Evolutionary conservation across 306 rosid genomes (phyloP).

Genomic region (Vigna trinervia): DNA sequence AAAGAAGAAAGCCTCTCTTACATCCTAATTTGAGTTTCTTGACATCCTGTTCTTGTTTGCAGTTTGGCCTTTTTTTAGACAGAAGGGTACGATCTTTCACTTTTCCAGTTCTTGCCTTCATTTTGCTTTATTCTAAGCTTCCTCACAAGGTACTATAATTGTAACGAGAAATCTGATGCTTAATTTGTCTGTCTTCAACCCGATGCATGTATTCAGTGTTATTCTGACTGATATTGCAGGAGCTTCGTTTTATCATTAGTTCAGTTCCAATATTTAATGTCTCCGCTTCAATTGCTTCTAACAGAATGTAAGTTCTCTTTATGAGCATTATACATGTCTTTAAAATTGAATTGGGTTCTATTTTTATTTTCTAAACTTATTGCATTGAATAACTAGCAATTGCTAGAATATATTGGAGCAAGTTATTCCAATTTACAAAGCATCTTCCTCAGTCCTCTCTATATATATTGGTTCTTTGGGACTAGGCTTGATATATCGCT

Average conservation of each 20-base stretch:
- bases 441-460: too few relatives aligned
- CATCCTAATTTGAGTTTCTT: conserved; percentile 33
- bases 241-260: conserved; percentile 88
- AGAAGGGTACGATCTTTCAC: conserved; percentile 66
- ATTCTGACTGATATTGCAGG: conserved; percentile 66
- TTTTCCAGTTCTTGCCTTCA: conserved; percentile 79
- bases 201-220: conserved; percentile 14
- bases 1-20: conserved; percentile 12
- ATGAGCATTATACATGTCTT: conserved; percentile 5
- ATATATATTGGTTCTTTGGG: too few relatives aligned
- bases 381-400: background rate
- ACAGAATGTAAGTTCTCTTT: conserved; percentile 70
- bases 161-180: background rate
- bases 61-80: conserved; percentile 85
- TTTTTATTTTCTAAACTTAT: conserved; percentile 21
- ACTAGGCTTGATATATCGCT: too few relatives aligned
- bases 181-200: conserved; percentile 26
- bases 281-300: conserved; percentile 87
- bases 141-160: conserved; percentile 83
- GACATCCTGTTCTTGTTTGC: conserved; percentile 53
- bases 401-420: too few relatives aligned
- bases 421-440: too few relatives aligned
- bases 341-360: conserved; percentile 26
- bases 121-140: conserved; percentile 89
- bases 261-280: conserved; percentile 90